A percentile compares a stretch with the other conserved stretches of the same genome.
phyloP scores from a whole-genome alignment of 768 basidiomycete species.

The Rhodocollybia butyracea region DNA sequence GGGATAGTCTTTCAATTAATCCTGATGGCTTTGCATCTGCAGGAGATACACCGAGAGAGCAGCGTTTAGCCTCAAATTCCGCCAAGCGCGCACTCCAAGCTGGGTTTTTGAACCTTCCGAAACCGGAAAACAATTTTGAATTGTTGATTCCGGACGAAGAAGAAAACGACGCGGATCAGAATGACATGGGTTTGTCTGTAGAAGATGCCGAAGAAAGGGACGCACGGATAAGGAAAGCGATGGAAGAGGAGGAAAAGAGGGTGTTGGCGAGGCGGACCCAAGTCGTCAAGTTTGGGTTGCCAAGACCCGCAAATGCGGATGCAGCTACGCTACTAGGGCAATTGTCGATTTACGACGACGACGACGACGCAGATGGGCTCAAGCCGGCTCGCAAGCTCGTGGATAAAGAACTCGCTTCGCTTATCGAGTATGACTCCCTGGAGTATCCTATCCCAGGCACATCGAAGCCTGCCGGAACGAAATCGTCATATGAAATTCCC shows the following conservation, averaged over 20 bases:
- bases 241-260: conserved; percentile 76
- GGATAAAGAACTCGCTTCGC: conserved; percentile 69
- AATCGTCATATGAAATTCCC: conserved; percentile 71
- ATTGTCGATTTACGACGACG: conserved; percentile 49
- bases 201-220: conserved; percentile 96
- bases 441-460: conserved; percentile 88
- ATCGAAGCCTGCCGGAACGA: conserved; percentile 64
- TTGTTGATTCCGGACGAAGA: conserved; percentile 89
- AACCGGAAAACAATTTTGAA: conserved; percentile 97
- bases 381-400: conserved; percentile 59
- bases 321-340: conserved; percentile 57
- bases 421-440: conserved; percentile 87
- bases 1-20: conserved; percentile 91
- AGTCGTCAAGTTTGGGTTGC: conserved; percentile 77
- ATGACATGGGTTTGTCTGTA: conserved; percentile 38
- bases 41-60: conserved; percentile 75
- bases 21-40: conserved; percentile 50
- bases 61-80: conserved; percentile 56
- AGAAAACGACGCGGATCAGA: conserved; percentile 56
- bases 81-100: conserved; percentile 75
- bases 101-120: conserved; percentile 81
- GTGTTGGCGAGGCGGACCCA: conserved; percentile 81
- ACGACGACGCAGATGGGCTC: conserved; percentile 34
- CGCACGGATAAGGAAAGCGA: conserved; percentile 57
- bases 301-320: conserved; percentile 84